Evolutionary conservation across 768 basidiomycete genomes (phyloP).

Genomic region (Nidula microcarpa): DNA sequence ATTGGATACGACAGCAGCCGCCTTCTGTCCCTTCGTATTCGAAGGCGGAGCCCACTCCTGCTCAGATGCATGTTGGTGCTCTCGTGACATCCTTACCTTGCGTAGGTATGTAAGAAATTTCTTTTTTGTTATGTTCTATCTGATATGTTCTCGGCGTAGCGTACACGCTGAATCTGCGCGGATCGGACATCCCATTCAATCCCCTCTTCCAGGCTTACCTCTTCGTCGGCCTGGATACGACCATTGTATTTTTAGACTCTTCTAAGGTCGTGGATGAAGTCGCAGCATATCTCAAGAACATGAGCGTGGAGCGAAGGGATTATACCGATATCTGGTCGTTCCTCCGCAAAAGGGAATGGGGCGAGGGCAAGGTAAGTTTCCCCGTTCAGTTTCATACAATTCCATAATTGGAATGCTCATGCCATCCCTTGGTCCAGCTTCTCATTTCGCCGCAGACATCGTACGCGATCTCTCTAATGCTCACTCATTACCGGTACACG

Average conservation of each 20-base stretch:
- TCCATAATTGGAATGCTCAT: slow-evolving; percentile 1
- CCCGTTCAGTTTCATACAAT: slow-evolving; percentile 2
- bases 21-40: slow-evolving; percentile 60
- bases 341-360: slow-evolving; percentile 72
- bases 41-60: slow-evolving; percentile 53
- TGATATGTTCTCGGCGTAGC: slow-evolving; percentile 37
- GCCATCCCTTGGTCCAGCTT: slow-evolving; percentile 46
- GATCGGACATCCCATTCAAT: slow-evolving; percentile 86
- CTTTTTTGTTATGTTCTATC: background rate
- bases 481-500: slow-evolving; percentile 80
- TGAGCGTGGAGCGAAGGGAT: slow-evolving; percentile 55
- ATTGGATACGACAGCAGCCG: slow-evolving; percentile 64
- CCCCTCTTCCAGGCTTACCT: slow-evolving; percentile 91
- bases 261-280: slow-evolving; percentile 61
- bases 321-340: slow-evolving; percentile 83
- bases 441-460: slow-evolving; percentile 73
- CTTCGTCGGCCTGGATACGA: slow-evolving; percentile 59
- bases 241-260: slow-evolving; percentile 74
- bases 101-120: slow-evolving; percentile 49
- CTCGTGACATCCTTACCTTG: slow-evolving; percentile 66
- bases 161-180: slow-evolving; percentile 85
- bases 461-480: slow-evolving; percentile 81
- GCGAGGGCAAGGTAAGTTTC: slow-evolving; percentile 63
- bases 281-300: slow-evolving; percentile 48
- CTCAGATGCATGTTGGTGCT: slow-evolving; percentile 66